Base-by-base conservation (phyloP, 73 alveolate species). In the Blepharisma japonicum region DNA sequence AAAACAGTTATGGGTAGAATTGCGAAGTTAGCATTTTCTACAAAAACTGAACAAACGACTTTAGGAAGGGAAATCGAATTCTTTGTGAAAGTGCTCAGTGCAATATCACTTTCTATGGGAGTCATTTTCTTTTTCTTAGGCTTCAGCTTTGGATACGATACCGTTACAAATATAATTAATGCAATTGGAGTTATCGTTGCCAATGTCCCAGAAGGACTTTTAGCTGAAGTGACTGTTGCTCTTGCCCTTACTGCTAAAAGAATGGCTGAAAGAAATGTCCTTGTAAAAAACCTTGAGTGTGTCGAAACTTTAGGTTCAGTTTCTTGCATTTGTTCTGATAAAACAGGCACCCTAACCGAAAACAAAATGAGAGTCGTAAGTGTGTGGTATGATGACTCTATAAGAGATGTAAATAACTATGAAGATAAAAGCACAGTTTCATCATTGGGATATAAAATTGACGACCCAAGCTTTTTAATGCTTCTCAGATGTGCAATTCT, bases 241-340 rank as follows among this genome's bases (percentile, higher is more conserved):
- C 84, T 95, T 20, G 97, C 98, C n/a, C 83, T 95, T 49, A 94
- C 99, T 42, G 99, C 99, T 20, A 87, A 95, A 79, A 91, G 92
- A 83, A 88, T 95, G 95, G 96, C 98, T 6, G 71, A 82, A 23
- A 83, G 91, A 80, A 86, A 87, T 68, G 97, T 95, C 2, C 82
- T 95, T 85, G 99, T 93, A 27, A 95, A 95, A 88, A 95, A 95
- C 85, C 87, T 95, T 55, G 96, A 95, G 80, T 85, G 97, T 45
- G 98, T 95, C 55, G 99, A 95, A 78, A 95, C 99, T 5, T 88
- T 95, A 49, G 98, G 99, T 38, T 94, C 99, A 8, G 92, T 97
- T 5, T 86, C 99, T 9, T 95, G 99, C 71, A 95, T 95, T 54
- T 95, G 99, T 86, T 93, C 98, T 6, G 99, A 95, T 85, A 95